Percentiles rank a stretch among this genome's conserved stretches.
Evolutionary conservation across 1,284 basidiomycete species (phyloP).

Genomic region (Trametes versicolor): DNA sequence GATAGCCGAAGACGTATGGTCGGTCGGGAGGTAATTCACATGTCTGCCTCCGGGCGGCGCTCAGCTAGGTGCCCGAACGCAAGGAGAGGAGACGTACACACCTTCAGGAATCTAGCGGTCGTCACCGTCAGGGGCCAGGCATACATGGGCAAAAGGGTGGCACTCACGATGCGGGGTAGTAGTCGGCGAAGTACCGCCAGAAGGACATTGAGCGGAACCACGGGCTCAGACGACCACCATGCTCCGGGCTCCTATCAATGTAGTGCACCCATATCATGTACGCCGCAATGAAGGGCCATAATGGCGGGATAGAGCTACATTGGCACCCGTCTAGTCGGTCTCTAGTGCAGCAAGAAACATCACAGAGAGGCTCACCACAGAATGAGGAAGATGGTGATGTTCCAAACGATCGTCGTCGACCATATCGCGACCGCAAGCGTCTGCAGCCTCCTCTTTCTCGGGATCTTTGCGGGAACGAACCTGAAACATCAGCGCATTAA

Average conservation of each 20-base stretch:
- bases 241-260: constrained; percentile 82
- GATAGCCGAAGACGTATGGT: constrained; percentile 97
- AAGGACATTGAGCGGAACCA: constrained; percentile 79
- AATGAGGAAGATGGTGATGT: constrained; percentile 76
- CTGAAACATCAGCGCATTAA: constrained; percentile 46
- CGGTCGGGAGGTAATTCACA: constrained; percentile 90
- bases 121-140: neutral
- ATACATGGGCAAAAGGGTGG: constrained; percentile 8
- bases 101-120: constrained; percentile 65
- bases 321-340: neutral
- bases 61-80: neutral
- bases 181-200: constrained; percentile 91
- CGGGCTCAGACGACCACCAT: constrained; percentile 80
- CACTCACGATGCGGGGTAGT: constrained; percentile 91
- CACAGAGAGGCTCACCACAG: constrained; percentile 68
- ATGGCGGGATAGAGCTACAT: constrained; percentile 83
- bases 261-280: constrained; percentile 87
- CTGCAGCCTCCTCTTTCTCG: constrained; percentile 84
- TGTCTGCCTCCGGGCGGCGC: constrained; percentile 58
- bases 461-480: constrained; percentile 79
- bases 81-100: constrained; percentile 36
- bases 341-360: neutral
- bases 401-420: constrained; percentile 83
- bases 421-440: constrained; percentile 89
- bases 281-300: constrained; percentile 88